phyloP scores from a whole-genome alignment of 176 grass and related monocot genomes.

The Aegilops tauschii region DNA sequence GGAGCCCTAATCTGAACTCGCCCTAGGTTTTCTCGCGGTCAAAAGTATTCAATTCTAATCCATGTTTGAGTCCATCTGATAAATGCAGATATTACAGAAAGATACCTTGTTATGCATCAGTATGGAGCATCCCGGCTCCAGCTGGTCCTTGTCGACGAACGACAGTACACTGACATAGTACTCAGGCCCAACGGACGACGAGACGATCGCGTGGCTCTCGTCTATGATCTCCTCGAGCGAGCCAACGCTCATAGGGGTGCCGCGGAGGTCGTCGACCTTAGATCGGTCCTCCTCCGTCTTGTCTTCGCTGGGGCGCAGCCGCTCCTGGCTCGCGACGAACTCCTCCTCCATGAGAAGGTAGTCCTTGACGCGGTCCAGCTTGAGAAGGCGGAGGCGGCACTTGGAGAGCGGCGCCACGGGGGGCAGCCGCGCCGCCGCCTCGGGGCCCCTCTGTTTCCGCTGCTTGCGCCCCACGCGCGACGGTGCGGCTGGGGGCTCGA shows the following conservation, averaged over 20 bases:
- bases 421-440: conserved; percentile 69
- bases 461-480: conserved; percentile 76
- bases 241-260: conserved; percentile 77
- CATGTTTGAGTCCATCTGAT: not conserved
- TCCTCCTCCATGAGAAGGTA: conserved; percentile 88
- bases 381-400: conserved; percentile 77
- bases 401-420: conserved; percentile 71
- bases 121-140: conserved; percentile 81
- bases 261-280: conserved; percentile 80
- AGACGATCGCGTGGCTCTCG: conserved; percentile 75
- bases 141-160: conserved; percentile 88
- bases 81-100: not conserved
- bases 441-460: conserved; percentile 71
- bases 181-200: conserved; percentile 74
- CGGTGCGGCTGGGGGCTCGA: conserved; percentile 66
- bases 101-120: conserved; percentile 88
- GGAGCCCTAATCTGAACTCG: not conserved
- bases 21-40: not conserved
- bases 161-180: conserved; percentile 76
- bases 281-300: conserved; percentile 88
- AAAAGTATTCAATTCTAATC: conserved; percentile 16
- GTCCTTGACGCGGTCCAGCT: conserved; percentile 81
- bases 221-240: conserved; percentile 90
- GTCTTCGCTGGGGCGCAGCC: conserved; percentile 68
- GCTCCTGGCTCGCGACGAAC: conserved; percentile 69